A percentile compares a stretch with the other conserved stretches of the same genome.
These are phyloP conservation scores for Pseudonitzschia multiseries DNA, from an alignment of 108 stramenopile genomes.

Conservation along the genomic window DNA sequence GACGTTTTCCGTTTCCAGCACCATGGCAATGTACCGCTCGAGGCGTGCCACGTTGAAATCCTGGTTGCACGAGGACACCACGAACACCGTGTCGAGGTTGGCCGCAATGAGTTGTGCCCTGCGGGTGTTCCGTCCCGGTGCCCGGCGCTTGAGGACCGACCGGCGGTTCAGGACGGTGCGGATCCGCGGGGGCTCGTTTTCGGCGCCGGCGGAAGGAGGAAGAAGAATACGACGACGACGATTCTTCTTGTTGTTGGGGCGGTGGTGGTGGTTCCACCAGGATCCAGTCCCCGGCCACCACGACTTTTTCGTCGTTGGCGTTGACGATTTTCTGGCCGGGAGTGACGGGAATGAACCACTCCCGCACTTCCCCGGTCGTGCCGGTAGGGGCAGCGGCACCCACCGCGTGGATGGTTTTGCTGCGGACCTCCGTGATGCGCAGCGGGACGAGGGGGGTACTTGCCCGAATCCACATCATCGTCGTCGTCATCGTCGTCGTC, in stretches of 20 bases:
- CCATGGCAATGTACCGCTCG: conserved; percentile 19
- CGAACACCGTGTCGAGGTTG: conserved; percentile 18
- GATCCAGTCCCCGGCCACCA: conserved; percentile 15
- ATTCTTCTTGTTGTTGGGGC: too few relatives aligned
- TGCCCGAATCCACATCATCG: background rate
- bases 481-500: background rate
- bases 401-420: conserved; percentile 4
- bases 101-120: conserved; percentile 10
- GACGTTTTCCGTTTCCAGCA: conserved; percentile 17
- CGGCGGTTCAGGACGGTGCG: background rate
- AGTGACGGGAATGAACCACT: conserved; percentile 1
- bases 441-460: background rate
- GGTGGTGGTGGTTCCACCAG: background rate
- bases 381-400: background rate
- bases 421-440: conserved; percentile 7
- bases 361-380: too few relatives aligned
- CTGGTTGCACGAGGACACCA: conserved; percentile 13
- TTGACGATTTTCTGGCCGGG: conserved; percentile 14
- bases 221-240: too few relatives aligned
- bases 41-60: conserved; percentile 20
- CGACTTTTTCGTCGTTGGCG: conserved; percentile 7
- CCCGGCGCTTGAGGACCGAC: conserved; percentile 4
- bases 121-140: conserved; percentile 14
- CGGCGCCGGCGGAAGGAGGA: too few relatives aligned
- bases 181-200: background rate